Base-by-base conservation (phyloP, 148 eudicot genomes). In the Oxyria digyna region DNA sequence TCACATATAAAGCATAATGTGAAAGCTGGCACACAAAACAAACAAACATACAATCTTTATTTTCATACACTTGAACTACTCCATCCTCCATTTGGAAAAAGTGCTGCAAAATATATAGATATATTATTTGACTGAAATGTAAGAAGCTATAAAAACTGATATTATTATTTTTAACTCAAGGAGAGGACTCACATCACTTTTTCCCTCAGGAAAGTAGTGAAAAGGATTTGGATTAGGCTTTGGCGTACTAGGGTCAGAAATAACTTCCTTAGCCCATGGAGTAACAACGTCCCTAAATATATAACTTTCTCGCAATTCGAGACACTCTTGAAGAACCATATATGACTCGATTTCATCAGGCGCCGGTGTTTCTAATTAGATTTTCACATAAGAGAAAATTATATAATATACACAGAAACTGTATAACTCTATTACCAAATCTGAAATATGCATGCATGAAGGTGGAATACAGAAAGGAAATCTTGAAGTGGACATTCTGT, bases 41-140 rank as follows among this genome's bases (percentile, higher is more conserved):
- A 27, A 57, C 63, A 73, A 76, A 33, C 97, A 80, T 85, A 95
- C 99, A 81, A 69, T 85, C 84, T 84, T 88, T 85, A 80, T 79
- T 85, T 42, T 86, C 87, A 76, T 91, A 95, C 43, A 95, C 97
- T 71, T 95, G 96, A 73, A 88, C 91, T 67, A 95, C 96, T 41
- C 99, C 99, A 83, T 91, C 99, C 83, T 95, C 99, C 99, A 91
- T 95, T 78, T 87, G 83, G 76, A 91, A 91, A 78, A 85, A 75
- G 70, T 95, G 97, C 99, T 95, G 91, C 81, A 88, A 38, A 38
- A 33, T 21, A 64, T n/a, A 27, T 5, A 14, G 62, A 41, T n/a
- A 26, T 1, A 29, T 62, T 40, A 8, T 24, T 41, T 21, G 38
- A 62, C 37, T n/a, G 9, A 27, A 14, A 42, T 41, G 8, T 42